Percentiles rank a stretch among this genome's conserved stretches.
phyloP scores from a whole-genome alignment of 192 early-diverging fungal species.

The Mortierella hygrophila region DNA sequence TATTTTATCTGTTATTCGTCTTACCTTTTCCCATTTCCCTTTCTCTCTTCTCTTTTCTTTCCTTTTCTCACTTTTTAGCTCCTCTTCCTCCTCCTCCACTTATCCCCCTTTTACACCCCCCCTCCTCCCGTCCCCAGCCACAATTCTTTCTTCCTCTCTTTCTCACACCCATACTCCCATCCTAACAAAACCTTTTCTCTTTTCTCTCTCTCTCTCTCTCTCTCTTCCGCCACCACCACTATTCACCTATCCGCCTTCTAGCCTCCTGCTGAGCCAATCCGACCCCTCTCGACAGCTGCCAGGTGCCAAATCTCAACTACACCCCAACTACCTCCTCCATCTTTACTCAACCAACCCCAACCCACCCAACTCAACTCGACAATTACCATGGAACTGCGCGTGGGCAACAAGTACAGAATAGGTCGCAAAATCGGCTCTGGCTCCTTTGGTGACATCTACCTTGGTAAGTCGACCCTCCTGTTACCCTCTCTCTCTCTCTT shows the following conservation, averaged over 20 bases:
- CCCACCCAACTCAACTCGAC: slow-evolving; percentile 7
- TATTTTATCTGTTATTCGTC: not conserved
- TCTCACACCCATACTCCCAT: not conserved
- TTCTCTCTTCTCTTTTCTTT: slow-evolving; percentile 5
- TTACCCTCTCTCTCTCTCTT: not conserved
- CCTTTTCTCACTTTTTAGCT: not conserved
- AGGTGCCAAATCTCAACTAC: not conserved
- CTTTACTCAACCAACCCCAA: not conserved
- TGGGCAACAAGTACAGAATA: slow-evolving; percentile 95
- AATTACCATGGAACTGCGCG: slow-evolving; percentile 80
- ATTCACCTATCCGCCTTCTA: not conserved
- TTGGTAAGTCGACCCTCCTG: slow-evolving; percentile 71
- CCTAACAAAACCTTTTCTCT: not conserved
- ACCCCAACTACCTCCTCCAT: not conserved
- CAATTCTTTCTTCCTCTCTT: not conserved
- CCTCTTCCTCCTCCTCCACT: not conserved
- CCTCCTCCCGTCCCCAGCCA: not conserved
- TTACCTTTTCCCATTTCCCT: not conserved
- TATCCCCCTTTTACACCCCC: not conserved
- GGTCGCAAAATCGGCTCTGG: slow-evolving; percentile 97
- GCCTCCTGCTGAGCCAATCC: not conserved
- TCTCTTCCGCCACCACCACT: not conserved
- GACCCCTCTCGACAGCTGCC: slow-evolving; percentile 3
- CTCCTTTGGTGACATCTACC: slow-evolving; percentile 98
- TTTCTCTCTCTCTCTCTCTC: not conserved